phyloP scores from a whole-genome alignment of 768 basidiomycete genomes.

The Macrocybe gigantea region DNA sequence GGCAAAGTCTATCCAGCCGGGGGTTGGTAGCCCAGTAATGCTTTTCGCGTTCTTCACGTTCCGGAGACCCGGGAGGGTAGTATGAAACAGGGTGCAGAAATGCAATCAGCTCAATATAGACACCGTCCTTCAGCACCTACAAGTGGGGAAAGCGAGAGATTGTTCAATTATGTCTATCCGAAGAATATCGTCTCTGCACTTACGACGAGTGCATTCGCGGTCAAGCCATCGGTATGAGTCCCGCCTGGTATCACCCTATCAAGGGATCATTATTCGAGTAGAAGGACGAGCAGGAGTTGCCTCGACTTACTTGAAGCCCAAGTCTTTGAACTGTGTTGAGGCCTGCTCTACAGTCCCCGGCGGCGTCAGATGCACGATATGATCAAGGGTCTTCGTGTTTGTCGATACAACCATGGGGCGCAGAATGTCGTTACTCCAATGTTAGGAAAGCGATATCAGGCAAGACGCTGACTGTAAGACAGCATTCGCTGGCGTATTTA shows the following conservation, averaged over 20 bases:
- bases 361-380: conserved; percentile 68
- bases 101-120: conserved; percentile 65
- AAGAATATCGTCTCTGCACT: conserved; percentile 8
- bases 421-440: background rate
- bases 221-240: conserved; percentile 55
- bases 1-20: conserved; percentile 67
- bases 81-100: conserved; percentile 51
- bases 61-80: conserved; percentile 47
- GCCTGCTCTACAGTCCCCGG: conserved; percentile 48
- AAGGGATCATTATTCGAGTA: background rate
- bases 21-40: conserved; percentile 51
- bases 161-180: background rate
- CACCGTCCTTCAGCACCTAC: conserved; percentile 49
- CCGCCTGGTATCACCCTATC: conserved; percentile 63
- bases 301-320: conserved; percentile 59
- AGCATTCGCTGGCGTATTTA: too few species aligned
- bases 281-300: background rate
- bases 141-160: background rate
- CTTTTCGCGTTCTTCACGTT: conserved; percentile 32
- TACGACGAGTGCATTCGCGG: conserved; percentile 63
- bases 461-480: too few species aligned
- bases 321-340: conserved; percentile 44
- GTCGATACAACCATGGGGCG: conserved; percentile 14
- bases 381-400: conserved; percentile 46
- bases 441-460: conserved; percentile 8